phyloP scores from a whole-genome alignment of 225 moss, liverwort and hornwort genomes.

The Pleurozium schreberi region DNA sequence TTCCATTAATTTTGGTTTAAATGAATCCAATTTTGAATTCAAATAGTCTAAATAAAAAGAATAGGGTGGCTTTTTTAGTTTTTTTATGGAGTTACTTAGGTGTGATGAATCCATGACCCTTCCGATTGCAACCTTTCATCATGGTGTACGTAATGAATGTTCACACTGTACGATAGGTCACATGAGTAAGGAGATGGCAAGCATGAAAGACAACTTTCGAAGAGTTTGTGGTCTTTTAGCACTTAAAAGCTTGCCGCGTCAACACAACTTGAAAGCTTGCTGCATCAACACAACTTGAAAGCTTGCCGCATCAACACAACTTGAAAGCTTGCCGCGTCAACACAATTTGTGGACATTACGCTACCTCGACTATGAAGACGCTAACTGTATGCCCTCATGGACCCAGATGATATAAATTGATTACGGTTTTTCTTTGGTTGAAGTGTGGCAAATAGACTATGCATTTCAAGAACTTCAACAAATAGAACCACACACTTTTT shows the following conservation, averaged over 20 bases:
- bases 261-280: too few relatives aligned
- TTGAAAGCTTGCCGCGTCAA: neutral
- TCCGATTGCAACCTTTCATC: neutral
- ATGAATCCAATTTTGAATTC: neutral
- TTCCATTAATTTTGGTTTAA: neutral
- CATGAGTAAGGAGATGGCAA: neutral
- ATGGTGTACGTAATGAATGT: neutral
- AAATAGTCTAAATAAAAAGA: neutral
- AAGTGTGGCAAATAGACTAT: neutral
- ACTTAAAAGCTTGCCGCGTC: too few relatives aligned
- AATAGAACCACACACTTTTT: fast-evolving
- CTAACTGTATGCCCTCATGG: fast-evolving
- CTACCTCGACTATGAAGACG: fast-evolving
- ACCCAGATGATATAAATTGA: too few relatives aligned
- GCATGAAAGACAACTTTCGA: too few relatives aligned
- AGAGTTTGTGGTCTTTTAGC: too few relatives aligned
- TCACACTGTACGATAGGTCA: neutral
- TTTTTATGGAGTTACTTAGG: fast-evolving
- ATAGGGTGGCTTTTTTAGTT: neutral
- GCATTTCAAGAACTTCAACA: too few relatives aligned
- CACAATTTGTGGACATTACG: neutral
- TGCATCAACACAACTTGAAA: too few relatives aligned
- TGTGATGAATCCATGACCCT: too few relatives aligned
- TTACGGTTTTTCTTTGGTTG: fast-evolving
- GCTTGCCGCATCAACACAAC: too few relatives aligned